Base-by-base conservation (phyloP, 2,329 filamentous ascomycete genomes). In the Grosmannia huntii region DNA sequence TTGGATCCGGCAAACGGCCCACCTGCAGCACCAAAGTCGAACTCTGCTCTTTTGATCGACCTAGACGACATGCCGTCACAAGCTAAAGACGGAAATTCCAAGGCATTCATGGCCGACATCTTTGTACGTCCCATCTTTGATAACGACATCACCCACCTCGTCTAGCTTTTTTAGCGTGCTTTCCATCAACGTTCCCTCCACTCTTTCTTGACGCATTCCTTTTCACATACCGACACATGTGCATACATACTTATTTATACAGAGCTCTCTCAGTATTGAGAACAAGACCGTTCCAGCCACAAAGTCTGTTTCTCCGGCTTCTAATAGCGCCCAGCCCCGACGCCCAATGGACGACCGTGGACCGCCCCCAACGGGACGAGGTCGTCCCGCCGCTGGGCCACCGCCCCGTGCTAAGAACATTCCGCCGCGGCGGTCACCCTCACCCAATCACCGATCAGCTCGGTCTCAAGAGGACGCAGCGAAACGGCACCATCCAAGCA, bases 261-360 rank as follows among this genome's bases (percentile, higher is more conserved):
- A 90, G 87, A 82, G 82, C 66, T 84, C 84, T 58, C 75, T 90
- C 62, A 84, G 78, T 7, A 74, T 90, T 51, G 81, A 86, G 59
- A 84, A 89, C 65, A 78, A 75, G 64, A 71, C 73, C 3, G 55
- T 28, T 36, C 12, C 46, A 2, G 62, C 49, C 41, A 27, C 49
- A 21, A 48, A 27, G 12, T 19, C 25, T 6, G 21, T 14, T 5
- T 6, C 28, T 23, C 21, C 25, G 25, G n/a, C 21, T 1, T 4
- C 12, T 16, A 25, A 31, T 7, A 28, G 16, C 25, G 23, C 48
- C 3, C 28, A 50, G 21, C 23, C 50, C 16, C 49, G 28, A 9
- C 52, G 52, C 7, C 16, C 36, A 16, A n/a, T 28, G 36, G 53
- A 55, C 27, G 27, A 19, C 16, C 55, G 46, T n/a, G 49, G 58